phyloP scores from a whole-genome alignment of 805 yeast genomes.

The Pichia pseudocactophila region DNA sequence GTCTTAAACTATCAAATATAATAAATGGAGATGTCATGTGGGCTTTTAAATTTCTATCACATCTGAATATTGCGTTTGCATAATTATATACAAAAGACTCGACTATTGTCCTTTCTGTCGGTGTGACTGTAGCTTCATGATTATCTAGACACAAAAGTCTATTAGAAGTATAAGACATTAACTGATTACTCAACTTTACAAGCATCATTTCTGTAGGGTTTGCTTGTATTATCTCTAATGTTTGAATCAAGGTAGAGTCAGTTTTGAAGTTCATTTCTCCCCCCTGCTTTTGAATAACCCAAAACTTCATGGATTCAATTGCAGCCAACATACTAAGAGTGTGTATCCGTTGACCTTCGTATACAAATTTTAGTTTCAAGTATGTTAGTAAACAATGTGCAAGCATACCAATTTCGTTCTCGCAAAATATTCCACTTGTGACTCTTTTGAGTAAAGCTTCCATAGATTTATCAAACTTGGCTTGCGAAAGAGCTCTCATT shows the following conservation, averaged over 20 bases:
- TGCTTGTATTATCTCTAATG: neutral
- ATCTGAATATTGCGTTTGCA: conserved; percentile 28
- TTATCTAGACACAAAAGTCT: neutral
- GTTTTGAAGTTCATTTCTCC: neutral
- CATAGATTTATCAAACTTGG: conserved; percentile 15
- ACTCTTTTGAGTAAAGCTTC: conserved; percentile 18
- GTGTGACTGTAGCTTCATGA: conserved; percentile 1
- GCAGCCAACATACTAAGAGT: conserved; percentile 30
- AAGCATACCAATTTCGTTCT: conserved; percentile 32
- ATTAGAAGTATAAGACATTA: neutral
- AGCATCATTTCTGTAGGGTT: neutral
- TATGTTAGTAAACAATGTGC: conserved; percentile 33
- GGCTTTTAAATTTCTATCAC: conserved; percentile 22
- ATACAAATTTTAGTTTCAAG: conserved; percentile 29
- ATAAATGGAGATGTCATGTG: conserved; percentile 35
- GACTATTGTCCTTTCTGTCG: conserved; percentile 30
- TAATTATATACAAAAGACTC: conserved; percentile 40
- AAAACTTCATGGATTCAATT: conserved; percentile 28
- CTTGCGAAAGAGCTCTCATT: conserved; percentile 18
- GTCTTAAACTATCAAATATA: conserved; percentile 26
- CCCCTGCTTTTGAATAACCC: conserved; percentile 14
- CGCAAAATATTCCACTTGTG: conserved; percentile 17
- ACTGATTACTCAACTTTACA: neutral
- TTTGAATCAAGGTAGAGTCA: neutral
- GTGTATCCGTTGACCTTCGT: conserved; percentile 21